These are phyloP conservation scores for Leucaena leucocephala DNA, from an alignment of 306 rosid species.

Conservation along the genomic window DNA sequence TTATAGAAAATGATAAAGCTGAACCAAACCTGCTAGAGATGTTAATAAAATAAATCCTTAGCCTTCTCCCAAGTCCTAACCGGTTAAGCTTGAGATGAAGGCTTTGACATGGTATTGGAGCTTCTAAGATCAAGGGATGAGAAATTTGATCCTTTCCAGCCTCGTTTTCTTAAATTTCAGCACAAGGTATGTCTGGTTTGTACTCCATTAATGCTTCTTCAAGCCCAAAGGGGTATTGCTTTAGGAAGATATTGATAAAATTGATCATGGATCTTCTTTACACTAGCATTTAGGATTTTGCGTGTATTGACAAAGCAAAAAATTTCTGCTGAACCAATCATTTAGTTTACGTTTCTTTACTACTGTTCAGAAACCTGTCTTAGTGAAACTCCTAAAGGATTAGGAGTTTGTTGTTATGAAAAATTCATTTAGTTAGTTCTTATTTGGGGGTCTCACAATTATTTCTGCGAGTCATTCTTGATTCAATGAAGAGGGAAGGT, in stretches of 20 bases:
- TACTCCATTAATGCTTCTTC: background rate
- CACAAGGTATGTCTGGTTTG: background rate
- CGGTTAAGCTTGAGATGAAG: background rate
- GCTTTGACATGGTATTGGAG: background rate
- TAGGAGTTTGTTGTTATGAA: background rate
- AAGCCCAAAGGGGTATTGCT: background rate
- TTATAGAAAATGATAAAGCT: background rate
- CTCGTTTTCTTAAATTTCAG: background rate
- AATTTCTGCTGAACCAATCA: background rate
- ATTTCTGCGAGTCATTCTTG: background rate
- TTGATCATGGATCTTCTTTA: background rate
- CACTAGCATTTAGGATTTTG: background rate
- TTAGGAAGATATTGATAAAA: background rate
- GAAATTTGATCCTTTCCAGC: background rate
- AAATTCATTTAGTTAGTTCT: background rate
- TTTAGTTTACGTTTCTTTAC: background rate
- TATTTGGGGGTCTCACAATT: background rate
- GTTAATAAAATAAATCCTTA: background rate
- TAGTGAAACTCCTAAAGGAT: background rate
- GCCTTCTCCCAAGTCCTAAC: background rate
- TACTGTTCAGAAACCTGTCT: background rate
- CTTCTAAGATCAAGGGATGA: background rate
- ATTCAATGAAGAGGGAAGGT: background rate
- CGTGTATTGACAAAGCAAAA: background rate
- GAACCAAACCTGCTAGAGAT: background rate